Evolutionary conservation across 805 yeast species (phyloP).

Genomic region (Jamesozyma piceae): DNA sequence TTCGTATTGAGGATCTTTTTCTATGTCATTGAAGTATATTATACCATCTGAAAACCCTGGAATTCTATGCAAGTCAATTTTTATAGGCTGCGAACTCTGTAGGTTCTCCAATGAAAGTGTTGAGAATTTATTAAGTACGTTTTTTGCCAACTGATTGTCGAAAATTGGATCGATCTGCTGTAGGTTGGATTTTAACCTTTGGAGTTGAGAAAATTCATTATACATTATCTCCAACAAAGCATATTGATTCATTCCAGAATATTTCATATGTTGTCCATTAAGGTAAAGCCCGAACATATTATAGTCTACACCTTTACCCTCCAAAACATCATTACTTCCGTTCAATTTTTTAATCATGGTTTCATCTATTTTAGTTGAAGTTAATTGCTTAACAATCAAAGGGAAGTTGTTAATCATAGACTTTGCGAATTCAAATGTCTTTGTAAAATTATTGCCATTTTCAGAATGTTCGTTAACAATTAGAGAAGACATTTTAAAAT

Average conservation of each 20-base stretch:
- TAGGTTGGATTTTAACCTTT: slow-evolving; percentile 9
- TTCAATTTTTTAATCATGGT: slow-evolving; percentile 6
- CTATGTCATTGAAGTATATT: slow-evolving; percentile 72
- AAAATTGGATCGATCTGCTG: slow-evolving; percentile 21
- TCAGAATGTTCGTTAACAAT: slow-evolving; percentile 33
- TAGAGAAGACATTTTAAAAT: slow-evolving; percentile 60
- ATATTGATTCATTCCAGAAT: slow-evolving; percentile 16
- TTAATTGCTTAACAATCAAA: slow-evolving; percentile 15
- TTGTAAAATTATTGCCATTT: slow-evolving; percentile 26
- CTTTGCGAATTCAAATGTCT: slow-evolving; percentile 29
- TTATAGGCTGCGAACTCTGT: slow-evolving; percentile 25
- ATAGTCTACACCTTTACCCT: slow-evolving; percentile 23
- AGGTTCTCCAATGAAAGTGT: slow-evolving; percentile 16
- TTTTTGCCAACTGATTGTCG: slow-evolving; percentile 9
- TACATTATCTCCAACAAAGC: slow-evolving; percentile 16
- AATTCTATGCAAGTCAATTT: slow-evolving; percentile 26
- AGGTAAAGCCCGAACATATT: slow-evolving; percentile 26
- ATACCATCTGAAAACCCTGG: slow-evolving; percentile 34
- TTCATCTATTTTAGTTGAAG: slow-evolving; percentile 4
- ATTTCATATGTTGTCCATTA: slow-evolving; percentile 26
- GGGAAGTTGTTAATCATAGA: slow-evolving; percentile 36
- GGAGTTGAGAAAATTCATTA: slow-evolving; percentile 14
- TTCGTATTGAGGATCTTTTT: slow-evolving; percentile 46
- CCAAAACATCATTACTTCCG: slow-evolving; percentile 11
- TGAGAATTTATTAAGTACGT: slow-evolving; percentile 17